Conservation (phyloP, 805 yeast genomes). For the Torulaspora gathmanii region DNA sequence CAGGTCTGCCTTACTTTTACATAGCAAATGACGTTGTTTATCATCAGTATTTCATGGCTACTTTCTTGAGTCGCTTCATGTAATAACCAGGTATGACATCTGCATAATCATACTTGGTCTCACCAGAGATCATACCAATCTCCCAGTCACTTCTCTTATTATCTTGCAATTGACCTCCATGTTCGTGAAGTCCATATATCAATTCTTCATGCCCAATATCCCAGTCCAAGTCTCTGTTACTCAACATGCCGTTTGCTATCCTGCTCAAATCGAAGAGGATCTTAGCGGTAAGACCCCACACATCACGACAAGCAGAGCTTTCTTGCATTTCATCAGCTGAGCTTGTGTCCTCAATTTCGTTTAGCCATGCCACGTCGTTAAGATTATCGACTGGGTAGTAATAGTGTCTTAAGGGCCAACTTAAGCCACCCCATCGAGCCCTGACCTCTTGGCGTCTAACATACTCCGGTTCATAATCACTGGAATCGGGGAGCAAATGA, state of each 20-base stretch:
- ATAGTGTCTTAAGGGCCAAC: constrained; percentile 60
- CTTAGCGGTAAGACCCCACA: constrained; percentile 82
- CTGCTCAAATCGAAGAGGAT: constrained; percentile 67
- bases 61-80: constrained; percentile 12
- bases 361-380: constrained; percentile 60
- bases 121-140: constrained; percentile 44
- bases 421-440: constrained; percentile 67
- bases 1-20: not conserved
- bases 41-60: constrained; percentile 6
- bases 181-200: constrained; percentile 50
- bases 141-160: constrained; percentile 52
- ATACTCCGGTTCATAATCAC: constrained; percentile 32
- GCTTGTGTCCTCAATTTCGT: constrained; percentile 54
- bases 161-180: constrained; percentile 51
- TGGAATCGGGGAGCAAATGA: constrained; percentile 8
- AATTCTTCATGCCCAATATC: constrained; percentile 62
- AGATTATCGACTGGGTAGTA: constrained; percentile 52
- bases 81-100: constrained; percentile 35
- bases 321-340: constrained; percentile 46
- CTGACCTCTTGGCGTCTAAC: constrained; percentile 30
- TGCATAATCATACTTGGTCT: constrained; percentile 25
- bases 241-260: constrained; percentile 39
- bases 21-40: not conserved
- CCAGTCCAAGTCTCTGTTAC: constrained; percentile 32
- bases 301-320: constrained; percentile 49